A percentile compares a stretch with the other conserved stretches of the same genome.
phyloP scores from a whole-genome alignment of 2,329 filamentous ascomycete species.

The Colletotrichum endophyticum region DNA sequence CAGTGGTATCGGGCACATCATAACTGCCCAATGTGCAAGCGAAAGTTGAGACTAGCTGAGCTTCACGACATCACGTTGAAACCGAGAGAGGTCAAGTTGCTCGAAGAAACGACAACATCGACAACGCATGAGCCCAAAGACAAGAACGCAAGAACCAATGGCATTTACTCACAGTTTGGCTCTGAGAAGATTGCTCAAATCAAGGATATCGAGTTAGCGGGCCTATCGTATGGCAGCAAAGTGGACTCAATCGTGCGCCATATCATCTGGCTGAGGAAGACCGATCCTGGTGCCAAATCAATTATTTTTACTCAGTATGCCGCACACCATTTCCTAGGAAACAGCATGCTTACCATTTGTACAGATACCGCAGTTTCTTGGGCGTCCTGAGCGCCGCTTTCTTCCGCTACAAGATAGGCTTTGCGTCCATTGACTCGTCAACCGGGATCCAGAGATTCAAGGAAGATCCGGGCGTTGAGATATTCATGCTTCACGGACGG shows the following conservation, averaged over 20 bases:
- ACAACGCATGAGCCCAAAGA: background rate
- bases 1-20: slow-evolving; percentile 77
- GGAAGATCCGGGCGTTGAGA: slow-evolving; percentile 74
- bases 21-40: slow-evolving; percentile 88
- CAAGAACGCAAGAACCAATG: slow-evolving; percentile 33
- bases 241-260: slow-evolving; percentile 85
- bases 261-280: slow-evolving; percentile 81
- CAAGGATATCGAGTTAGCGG: slow-evolving; percentile 76
- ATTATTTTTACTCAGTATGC: slow-evolving; percentile 87
- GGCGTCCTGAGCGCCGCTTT: slow-evolving; percentile 76
- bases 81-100: slow-evolving; percentile 73
- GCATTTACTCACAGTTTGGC: slow-evolving; percentile 81
- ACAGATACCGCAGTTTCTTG: slow-evolving; percentile 76
- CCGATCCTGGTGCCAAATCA: slow-evolving; percentile 86
- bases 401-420: slow-evolving; percentile 72
- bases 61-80: slow-evolving; percentile 88
- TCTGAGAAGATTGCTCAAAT: slow-evolving; percentile 77
- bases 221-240: slow-evolving; percentile 84
- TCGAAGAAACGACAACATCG: slow-evolving; percentile 37
- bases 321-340: background rate
- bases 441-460: slow-evolving; percentile 80
- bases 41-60: slow-evolving; percentile 65
- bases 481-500: slow-evolving; percentile 87
- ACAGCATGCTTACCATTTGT: slow-evolving; percentile 5
- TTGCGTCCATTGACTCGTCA: slow-evolving; percentile 70